These are phyloP conservation scores for Catenaria anguillulae DNA, from an alignment of 371 early-diverging fungal genomes.

Conservation along the genomic window DNA sequence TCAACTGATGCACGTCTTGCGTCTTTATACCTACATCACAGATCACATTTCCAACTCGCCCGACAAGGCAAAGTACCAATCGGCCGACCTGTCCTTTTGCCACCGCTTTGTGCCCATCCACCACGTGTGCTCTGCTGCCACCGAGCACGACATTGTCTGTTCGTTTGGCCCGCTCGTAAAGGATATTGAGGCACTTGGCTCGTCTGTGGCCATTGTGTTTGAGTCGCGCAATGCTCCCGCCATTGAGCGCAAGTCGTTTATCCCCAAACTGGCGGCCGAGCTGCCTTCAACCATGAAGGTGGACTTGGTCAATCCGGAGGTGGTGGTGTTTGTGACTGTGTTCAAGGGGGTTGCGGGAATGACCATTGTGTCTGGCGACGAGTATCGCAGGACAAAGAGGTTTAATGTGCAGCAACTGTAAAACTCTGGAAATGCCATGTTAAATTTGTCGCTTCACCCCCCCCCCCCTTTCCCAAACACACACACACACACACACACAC, in stretches of 20 bases:
- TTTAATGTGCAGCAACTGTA: slow-evolving; percentile 10
- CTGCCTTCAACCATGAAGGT: neutral
- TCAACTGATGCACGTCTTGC: neutral
- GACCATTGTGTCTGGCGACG: slow-evolving; percentile 6
- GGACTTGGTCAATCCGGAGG: slow-evolving; percentile 8
- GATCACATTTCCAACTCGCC: neutral
- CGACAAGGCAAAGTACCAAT: neutral
- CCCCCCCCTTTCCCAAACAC: too few relatives aligned
- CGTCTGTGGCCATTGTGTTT: slow-evolving; percentile 8
- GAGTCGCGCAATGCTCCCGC: slow-evolving; percentile 12
- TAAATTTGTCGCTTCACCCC: too few relatives aligned
- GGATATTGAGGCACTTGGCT: too few relatives aligned
- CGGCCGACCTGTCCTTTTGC: neutral
- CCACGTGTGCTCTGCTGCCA: slow-evolving; percentile 10
- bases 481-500: too few relatives aligned
- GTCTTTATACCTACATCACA: too few relatives aligned
- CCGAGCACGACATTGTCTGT: neutral
- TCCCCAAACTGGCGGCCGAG: neutral
- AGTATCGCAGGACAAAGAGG: slow-evolving; percentile 4
- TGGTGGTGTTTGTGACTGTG: slow-evolving; percentile 10
- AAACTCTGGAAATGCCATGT: too few relatives aligned
- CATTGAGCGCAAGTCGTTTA: neutral
- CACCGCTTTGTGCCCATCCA: slow-evolving; percentile 13
- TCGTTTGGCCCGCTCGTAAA: neutral
- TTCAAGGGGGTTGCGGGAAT: slow-evolving; percentile 13